A percentile compares a stretch with the other conserved stretches of the same genome.
Evolutionary conservation across 768 basidiomycete genomes (phyloP).

Genomic region (Pisolithus microcarpus): DNA sequence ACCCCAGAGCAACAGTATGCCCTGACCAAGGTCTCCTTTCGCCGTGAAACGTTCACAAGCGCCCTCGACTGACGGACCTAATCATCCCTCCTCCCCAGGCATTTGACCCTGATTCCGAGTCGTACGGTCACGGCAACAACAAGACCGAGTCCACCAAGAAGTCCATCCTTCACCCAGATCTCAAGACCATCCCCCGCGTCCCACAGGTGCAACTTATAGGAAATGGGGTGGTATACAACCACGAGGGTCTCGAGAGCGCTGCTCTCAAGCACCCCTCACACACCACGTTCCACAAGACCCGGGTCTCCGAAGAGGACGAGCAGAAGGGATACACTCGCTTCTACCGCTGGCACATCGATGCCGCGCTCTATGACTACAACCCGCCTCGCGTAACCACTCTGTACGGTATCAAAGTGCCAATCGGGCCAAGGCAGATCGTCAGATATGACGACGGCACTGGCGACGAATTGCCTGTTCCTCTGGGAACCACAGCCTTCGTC

Average conservation of each 20-base stretch:
- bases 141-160: slow-evolving; percentile 67
- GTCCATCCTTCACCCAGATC: slow-evolving; percentile 82
- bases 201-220: slow-evolving; percentile 92
- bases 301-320: slow-evolving; percentile 66
- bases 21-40: slow-evolving; percentile 64
- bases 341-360: slow-evolving; percentile 92
- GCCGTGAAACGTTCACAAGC: background rate
- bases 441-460: slow-evolving; percentile 85
- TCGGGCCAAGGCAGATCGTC: slow-evolving; percentile 54
- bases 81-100: slow-evolving; percentile 39
- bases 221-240: slow-evolving; percentile 72
- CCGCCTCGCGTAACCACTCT: slow-evolving; percentile 84
- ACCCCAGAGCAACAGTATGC: slow-evolving; percentile 81
- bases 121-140: slow-evolving; percentile 85
- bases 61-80: background rate
- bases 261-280: slow-evolving; percentile 83
- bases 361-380: slow-evolving; percentile 68
- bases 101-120: slow-evolving; percentile 58
- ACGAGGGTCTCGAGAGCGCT: slow-evolving; percentile 73
- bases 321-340: slow-evolving; percentile 75
- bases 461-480: slow-evolving; percentile 72
- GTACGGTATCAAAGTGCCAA: slow-evolving; percentile 69
- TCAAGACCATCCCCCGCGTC: slow-evolving; percentile 84
- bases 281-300: slow-evolving; percentile 80
- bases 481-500: slow-evolving; percentile 82